phyloP scores from a whole-genome alignment of 306 rosid species.

The Citrullus mucosospermus region DNA sequence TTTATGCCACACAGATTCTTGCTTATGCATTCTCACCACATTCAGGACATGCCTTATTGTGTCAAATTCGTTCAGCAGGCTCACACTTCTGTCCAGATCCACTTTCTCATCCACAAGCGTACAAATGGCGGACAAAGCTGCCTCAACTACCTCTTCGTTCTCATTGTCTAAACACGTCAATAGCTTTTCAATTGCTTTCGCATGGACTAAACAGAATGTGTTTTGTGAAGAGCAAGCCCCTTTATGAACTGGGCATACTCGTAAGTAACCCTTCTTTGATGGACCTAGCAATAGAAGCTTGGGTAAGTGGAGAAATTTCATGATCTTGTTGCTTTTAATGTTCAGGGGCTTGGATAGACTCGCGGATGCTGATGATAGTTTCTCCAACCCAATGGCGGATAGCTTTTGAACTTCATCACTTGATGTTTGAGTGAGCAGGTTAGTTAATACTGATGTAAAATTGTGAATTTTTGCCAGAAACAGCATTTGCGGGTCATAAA shows the following conservation, averaged over 20 bases:
- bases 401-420: constrained; percentile 36
- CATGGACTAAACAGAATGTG: constrained; percentile 32
- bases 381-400: constrained; percentile 37
- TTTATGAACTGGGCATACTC: constrained; percentile 29
- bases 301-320: constrained; percentile 13
- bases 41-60: constrained; percentile 19
- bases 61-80: constrained; percentile 14
- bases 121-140: constrained; percentile 29
- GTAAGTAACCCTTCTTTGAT: constrained; percentile 11
- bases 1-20: constrained; percentile 28
- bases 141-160: constrained; percentile 31
- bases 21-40: constrained; percentile 20
- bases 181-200: constrained; percentile 26
- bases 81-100: constrained; percentile 30
- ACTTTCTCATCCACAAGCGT: constrained; percentile 36
- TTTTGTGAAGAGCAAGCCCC: constrained; percentile 32
- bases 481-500: constrained; percentile 27
- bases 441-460: constrained; percentile 27
- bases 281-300: constrained; percentile 18
- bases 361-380: constrained; percentile 29
- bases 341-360: constrained; percentile 26
- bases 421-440: constrained; percentile 18
- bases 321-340: constrained; percentile 6
- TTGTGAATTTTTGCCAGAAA: constrained; percentile 23
- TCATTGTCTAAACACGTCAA: constrained; percentile 23